These are phyloP conservation scores for Curvularia sp. DNA, from an alignment of 2,329 filamentous ascomycete species.

Conservation along the genomic window DNA sequence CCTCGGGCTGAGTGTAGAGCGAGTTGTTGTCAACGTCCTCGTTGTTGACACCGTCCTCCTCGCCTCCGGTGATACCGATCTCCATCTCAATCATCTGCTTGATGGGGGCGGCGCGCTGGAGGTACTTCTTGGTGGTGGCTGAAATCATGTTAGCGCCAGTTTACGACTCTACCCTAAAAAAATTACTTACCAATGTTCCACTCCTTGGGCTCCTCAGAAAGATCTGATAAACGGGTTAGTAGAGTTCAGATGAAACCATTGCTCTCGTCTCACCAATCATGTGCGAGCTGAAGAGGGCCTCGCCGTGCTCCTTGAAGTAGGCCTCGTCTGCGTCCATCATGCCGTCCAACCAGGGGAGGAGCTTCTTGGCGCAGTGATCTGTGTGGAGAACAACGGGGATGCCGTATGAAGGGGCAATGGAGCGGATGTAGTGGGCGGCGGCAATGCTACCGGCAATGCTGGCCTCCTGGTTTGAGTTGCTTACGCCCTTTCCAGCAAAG, in stretches of 20 bases:
- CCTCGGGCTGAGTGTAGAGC: slow-evolving; percentile 28
- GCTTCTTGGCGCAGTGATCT: slow-evolving; percentile 65
- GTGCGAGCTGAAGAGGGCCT: slow-evolving; percentile 69
- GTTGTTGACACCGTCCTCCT: slow-evolving; percentile 83
- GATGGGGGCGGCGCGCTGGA: slow-evolving; percentile 93
- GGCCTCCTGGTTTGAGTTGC: slow-evolving; percentile 72
- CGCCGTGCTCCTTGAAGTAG: slow-evolving; percentile 89
- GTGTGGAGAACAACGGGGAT: slow-evolving; percentile 72
- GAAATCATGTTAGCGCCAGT: not conserved
- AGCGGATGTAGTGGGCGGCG: slow-evolving; percentile 85
- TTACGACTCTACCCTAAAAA: too few species aligned
- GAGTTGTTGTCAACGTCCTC: slow-evolving; percentile 70
- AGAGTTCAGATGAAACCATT: not conserved
- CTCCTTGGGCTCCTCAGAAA: slow-evolving; percentile 77
- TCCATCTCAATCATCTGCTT: slow-evolving; percentile 99
- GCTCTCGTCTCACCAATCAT: slow-evolving; percentile 72
- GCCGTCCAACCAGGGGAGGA: slow-evolving; percentile 86
- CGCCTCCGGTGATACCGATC: slow-evolving; percentile 83
- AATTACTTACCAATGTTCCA: slow-evolving; percentile 71
- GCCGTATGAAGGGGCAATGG: slow-evolving; percentile 84
- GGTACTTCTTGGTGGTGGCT: slow-evolving; percentile 74
- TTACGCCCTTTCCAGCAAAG: slow-evolving; percentile 70
- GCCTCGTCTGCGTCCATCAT: slow-evolving; percentile 85
- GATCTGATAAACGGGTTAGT: slow-evolving; percentile 50
- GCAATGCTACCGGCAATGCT: slow-evolving; percentile 89